A percentile compares a stretch with the other conserved stretches of the same genome.
These are phyloP conservation scores for Cichorium intybus DNA, from an alignment of 140 eudicot species.

Conservation along the genomic window DNA sequence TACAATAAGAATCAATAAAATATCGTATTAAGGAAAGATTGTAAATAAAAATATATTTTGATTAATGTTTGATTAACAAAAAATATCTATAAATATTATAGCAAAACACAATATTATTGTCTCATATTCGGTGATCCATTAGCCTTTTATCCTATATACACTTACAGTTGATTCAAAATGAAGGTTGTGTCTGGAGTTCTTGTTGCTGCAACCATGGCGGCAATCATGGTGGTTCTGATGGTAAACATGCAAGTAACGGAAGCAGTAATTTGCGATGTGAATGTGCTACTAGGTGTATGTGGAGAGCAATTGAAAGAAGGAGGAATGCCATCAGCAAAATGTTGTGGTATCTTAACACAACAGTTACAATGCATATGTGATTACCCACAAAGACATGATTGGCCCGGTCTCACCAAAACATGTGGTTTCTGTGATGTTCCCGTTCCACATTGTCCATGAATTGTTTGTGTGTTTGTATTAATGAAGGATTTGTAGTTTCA, in stretches of 20 bases:
- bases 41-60: background rate
- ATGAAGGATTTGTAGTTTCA: background rate
- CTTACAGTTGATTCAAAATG: background rate
- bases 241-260: background rate
- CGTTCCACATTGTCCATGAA: slow-evolving; percentile 7
- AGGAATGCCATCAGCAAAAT: background rate
- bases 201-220: background rate
- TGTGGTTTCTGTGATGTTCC: slow-evolving; percentile 8
- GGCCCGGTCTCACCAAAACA: slow-evolving; percentile 13
- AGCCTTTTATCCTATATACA: background rate
- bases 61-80: background rate
- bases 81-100: slow-evolving; percentile 3
- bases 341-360: background rate
- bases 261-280: background rate
- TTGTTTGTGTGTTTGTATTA: background rate
- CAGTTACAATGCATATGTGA: slow-evolving; percentile 5
- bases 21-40: background rate
- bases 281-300: background rate
- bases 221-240: background rate
- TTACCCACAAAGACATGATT: background rate
- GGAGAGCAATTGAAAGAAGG: background rate
- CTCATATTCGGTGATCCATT: background rate
- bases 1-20: background rate
- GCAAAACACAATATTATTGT: background rate
- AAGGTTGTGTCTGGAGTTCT: background rate